Conservation (phyloP, 768 basidiomycete genomes). For the Macrolepiota dolichaula region DNA sequence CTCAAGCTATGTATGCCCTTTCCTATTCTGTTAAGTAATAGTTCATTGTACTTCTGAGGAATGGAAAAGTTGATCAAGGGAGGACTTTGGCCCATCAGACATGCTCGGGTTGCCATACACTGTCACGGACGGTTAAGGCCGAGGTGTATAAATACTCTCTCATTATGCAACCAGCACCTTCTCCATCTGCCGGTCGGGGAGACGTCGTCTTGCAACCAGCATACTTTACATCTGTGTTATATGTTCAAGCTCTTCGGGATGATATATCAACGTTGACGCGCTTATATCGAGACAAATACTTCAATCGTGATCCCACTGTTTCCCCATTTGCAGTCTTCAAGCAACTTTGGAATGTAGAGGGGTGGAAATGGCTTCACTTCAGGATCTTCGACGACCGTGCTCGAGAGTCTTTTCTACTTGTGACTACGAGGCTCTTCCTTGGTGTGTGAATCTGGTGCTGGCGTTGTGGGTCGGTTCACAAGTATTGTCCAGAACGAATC, state of each 20-base stretch:
- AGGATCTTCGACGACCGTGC: conserved; percentile 66
- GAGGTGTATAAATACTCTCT: not conserved
- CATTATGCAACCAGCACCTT: conserved; percentile 46
- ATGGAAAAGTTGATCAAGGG: too few species aligned
- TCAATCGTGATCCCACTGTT: conserved; percentile 23
- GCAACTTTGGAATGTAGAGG: conserved; percentile 56
- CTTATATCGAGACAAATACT: conserved; percentile 50
- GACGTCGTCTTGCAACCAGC: conserved; percentile 65
- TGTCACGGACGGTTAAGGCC: not conserved
- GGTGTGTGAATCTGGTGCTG: conserved; percentile 37
- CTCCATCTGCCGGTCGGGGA: conserved; percentile 45
- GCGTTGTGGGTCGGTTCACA: not conserved
- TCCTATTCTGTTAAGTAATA: too few species aligned
- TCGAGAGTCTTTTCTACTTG: conserved; percentile 58
- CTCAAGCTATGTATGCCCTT: too few species aligned
- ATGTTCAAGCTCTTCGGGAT: conserved; percentile 58
- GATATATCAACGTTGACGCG: conserved; percentile 57
- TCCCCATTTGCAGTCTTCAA: conserved; percentile 72
- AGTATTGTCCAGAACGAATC: conserved; percentile 45
- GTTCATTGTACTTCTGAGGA: too few species aligned
- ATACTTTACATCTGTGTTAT: conserved; percentile 78
- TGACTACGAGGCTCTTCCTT: conserved; percentile 60
- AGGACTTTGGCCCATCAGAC: not conserved
- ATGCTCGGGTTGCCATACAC: not conserved
- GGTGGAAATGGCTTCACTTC: conserved; percentile 78